Conservation (phyloP, 345 rosid species). For the Dimocarpus longan region DNA sequence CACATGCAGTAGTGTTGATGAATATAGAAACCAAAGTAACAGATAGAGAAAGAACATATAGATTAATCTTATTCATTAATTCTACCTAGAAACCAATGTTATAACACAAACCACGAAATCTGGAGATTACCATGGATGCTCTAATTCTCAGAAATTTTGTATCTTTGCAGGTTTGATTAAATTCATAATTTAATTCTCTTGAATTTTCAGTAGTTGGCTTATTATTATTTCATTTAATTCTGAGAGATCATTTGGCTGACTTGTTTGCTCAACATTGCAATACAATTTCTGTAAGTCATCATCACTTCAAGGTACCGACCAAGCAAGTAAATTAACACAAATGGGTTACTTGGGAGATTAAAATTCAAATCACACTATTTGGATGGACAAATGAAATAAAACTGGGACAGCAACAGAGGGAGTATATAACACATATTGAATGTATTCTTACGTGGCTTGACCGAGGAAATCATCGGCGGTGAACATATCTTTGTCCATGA, state of each 20-base stretch:
- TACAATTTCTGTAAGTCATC: neutral
- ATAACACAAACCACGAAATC: neutral
- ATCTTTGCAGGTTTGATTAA: no score
- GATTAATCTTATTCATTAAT: neutral
- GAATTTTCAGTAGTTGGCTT: no score
- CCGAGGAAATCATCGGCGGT: conserved; percentile 73
- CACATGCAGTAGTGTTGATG: neutral
- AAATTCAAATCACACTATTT: neutral
- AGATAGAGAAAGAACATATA: neutral
- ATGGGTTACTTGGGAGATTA: neutral
- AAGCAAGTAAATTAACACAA: neutral
- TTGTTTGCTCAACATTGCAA: no score
- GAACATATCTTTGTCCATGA: conserved; percentile 91
- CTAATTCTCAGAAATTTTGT: no score
- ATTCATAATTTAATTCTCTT: no score
- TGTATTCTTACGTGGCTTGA: conserved; percentile 57
- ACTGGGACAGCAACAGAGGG: neutral
- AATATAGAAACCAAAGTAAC: neutral
- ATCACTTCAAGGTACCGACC: neutral
- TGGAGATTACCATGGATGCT: neutral
- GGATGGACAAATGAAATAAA: neutral
- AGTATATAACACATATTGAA: neutral
- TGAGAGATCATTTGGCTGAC: no score
- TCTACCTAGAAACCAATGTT: neutral
- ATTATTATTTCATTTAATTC: no score